Conservation (phyloP, 108 stramenopile genomes). For the Tribonema minus region DNA sequence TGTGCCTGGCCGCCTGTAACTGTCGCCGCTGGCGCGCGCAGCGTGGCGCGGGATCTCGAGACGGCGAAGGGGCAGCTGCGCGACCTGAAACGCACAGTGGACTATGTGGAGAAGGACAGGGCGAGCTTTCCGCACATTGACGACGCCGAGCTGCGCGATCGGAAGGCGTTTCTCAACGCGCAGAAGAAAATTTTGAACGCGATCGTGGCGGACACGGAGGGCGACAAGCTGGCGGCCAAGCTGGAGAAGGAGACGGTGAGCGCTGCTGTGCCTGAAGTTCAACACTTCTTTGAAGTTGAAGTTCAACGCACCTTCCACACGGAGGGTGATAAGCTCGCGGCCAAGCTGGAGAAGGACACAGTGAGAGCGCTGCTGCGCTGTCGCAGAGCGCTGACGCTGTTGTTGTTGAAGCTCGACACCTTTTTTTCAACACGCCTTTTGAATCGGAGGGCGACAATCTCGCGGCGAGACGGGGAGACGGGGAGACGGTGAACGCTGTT, state of each 20-base stretch:
- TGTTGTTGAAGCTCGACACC: too few relatives aligned
- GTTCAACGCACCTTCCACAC: too few relatives aligned
- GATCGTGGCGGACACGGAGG: background rate
- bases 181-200: background rate
- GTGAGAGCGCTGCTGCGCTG: too few relatives aligned
- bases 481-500: too few relatives aligned
- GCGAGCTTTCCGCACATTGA: slow-evolving; percentile 43
- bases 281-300: too few relatives aligned
- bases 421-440: too few relatives aligned
- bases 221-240: background rate
- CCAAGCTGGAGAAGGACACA: background rate
- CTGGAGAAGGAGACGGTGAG: background rate
- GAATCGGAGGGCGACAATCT: background rate
- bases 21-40: too few relatives aligned
- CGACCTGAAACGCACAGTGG: slow-evolving; percentile 32
- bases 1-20: too few relatives aligned
- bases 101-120: slow-evolving; percentile 46
- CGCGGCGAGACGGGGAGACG: background rate
- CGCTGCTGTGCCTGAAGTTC: too few relatives aligned
- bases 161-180: background rate
- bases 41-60: slow-evolving; percentile 19
- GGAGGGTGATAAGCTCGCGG: background rate
- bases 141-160: background rate
- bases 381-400: too few relatives aligned
- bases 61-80: slow-evolving; percentile 25